These are phyloP conservation scores for Alternaria arbusti DNA, from an alignment of 2,329 filamentous ascomycete species.

Conservation along the genomic window DNA sequence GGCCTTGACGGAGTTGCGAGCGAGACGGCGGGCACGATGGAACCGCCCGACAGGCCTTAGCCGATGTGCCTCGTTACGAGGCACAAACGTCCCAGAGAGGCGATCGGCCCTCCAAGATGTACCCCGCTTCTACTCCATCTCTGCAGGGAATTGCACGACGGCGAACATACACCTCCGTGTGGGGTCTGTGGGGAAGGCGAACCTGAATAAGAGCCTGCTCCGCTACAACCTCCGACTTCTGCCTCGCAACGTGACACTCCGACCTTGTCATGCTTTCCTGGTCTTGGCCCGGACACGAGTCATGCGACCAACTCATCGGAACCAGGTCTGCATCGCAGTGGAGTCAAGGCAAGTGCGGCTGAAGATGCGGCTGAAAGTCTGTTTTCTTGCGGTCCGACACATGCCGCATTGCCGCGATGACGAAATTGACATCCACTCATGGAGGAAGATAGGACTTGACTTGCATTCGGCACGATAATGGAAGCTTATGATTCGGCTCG, in stretches of 20 bases:
- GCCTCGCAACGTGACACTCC: constrained; percentile 8
- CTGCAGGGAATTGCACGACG: not conserved
- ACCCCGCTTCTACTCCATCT: constrained; percentile 21
- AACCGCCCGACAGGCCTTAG: not conserved
- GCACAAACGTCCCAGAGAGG: not conserved
- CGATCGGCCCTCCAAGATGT: not conserved
- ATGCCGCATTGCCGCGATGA: not conserved
- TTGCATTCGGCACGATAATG: not conserved
- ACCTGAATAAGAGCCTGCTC: not conserved
- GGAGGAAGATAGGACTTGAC: not conserved
- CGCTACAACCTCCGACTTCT: not conserved
- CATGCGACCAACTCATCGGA: not conserved
- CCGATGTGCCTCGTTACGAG: constrained; percentile 31
- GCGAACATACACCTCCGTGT: not conserved
- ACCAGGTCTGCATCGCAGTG: not conserved
- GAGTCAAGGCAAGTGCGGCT: not conserved
- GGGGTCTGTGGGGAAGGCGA: not conserved
- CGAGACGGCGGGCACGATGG: not conserved
- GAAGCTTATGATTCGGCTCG: constrained; percentile 25
- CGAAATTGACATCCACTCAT: not conserved
- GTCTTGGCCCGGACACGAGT: not conserved
- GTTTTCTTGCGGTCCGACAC: not conserved
- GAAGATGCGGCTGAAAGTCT: not conserved
- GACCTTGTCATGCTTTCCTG: not conserved
- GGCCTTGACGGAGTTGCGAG: not conserved